Conservation (phyloP, 345 rosid species). For the Trapa bicornis region DNA sequence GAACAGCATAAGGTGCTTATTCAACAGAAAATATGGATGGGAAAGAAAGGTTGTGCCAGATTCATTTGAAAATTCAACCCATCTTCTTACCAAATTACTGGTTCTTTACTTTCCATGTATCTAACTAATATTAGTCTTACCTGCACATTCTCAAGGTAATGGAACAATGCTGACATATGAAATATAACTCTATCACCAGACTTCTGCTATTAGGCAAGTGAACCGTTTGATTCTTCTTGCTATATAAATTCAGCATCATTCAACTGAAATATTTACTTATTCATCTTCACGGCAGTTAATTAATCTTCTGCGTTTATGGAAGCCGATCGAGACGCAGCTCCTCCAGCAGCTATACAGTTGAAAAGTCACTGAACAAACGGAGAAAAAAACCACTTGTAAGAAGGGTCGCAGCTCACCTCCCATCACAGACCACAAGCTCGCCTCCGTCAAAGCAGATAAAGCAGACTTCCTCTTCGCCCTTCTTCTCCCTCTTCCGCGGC, state of each 20-base stretch:
- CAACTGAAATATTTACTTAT: background rate
- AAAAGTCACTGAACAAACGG: background rate
- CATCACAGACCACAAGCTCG: slow-evolving; percentile 87
- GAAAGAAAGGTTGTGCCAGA: too few species aligned
- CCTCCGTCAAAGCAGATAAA: slow-evolving; percentile 95
- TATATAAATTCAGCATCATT: background rate
- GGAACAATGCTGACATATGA: too few species aligned
- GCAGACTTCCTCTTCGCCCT: slow-evolving; percentile 81
- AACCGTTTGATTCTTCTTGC: background rate
- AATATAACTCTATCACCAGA: background rate
- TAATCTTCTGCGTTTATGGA: background rate
- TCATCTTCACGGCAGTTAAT: background rate
- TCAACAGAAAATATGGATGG: too few species aligned
- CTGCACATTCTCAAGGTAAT: too few species aligned
- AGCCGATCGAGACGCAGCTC: background rate
- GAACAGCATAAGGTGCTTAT: too few species aligned
- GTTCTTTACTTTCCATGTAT: too few species aligned
- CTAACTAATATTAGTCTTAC: too few species aligned
- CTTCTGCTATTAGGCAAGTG: background rate
- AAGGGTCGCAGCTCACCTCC: slow-evolving; percentile 35
- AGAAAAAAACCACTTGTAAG: background rate
- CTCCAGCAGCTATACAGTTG: background rate
- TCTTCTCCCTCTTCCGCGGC: slow-evolving; percentile 16
- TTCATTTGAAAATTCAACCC: background rate
- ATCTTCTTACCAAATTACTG: too few species aligned